Conservation (phyloP, 2,329 filamentous ascomycete genomes). For the Arthrobotrys musiformis region DNA sequence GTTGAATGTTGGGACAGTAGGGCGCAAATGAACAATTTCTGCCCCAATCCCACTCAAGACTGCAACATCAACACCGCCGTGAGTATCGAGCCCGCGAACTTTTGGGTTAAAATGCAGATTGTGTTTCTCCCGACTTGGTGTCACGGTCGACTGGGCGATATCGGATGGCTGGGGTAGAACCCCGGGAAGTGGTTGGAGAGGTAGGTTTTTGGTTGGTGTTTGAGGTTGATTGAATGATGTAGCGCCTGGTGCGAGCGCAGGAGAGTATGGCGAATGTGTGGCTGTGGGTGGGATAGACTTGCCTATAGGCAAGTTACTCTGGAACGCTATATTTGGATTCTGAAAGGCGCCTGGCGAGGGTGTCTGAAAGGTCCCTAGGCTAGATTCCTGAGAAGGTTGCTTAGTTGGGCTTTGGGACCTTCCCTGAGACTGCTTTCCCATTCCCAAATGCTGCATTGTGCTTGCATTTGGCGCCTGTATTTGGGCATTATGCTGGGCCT, state of each 20-base stretch:
- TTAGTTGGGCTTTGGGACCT: constrained; percentile 48
- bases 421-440: constrained; percentile 55
- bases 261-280: constrained; percentile 23
- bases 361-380: constrained; percentile 2
- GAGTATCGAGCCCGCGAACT: constrained; percentile 68
- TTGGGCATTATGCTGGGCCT: constrained; percentile 55
- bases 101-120: constrained; percentile 64
- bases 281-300: constrained; percentile 15
- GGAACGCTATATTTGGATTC: constrained; percentile 22
- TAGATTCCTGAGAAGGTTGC: constrained; percentile 54
- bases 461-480: constrained; percentile 45
- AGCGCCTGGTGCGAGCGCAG: neutral
- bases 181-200: constrained; percentile 15
- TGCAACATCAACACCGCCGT: constrained; percentile 78
- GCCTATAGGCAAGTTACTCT: neutral
- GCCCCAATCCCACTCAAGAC: constrained; percentile 73
- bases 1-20: constrained; percentile 76
- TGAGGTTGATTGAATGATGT: constrained; percentile 61
- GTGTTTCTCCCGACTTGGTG: constrained; percentile 52
- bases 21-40: constrained; percentile 75
- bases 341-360: constrained; percentile 18
- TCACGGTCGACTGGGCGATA: constrained; percentile 28
- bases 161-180: constrained; percentile 23
- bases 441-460: constrained; percentile 49
- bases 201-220: constrained; percentile 58